Base-by-base conservation (phyloP, 345 rosid genomes). In the Geranium brycei region DNA sequence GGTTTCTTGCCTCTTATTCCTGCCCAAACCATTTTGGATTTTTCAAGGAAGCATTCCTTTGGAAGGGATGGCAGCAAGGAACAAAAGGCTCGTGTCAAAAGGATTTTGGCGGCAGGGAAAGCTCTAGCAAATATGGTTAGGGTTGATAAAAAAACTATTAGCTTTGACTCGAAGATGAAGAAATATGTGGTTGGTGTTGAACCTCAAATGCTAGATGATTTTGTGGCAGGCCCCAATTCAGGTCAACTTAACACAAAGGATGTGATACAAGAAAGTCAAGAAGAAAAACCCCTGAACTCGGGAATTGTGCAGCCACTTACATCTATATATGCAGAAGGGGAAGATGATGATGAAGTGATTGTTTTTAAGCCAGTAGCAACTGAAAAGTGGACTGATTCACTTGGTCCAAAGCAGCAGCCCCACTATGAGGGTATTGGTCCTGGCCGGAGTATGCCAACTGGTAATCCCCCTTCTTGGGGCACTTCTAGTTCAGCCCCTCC, bases 301-400 rank as follows among this genome's bases (percentile, higher is more conserved):
- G 77, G 73, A 60, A 62, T 67, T 47, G 62, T 62, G 55, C 81
- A 64, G 69, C 71, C 71, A 59, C 83, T 68, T 58, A 71, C 75
- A 66, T 81, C 73, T 60, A 63, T 69, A 63, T 73, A 69, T 31
- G 17, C 77, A 70, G 91, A 78, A 60, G 92, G 77, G 70, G 97
- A 88, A 17, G 99, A 82, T 30, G 96, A 89, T 40, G 99, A 88
- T 62, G 99, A 93, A 79, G 96, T 81, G 62, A 93, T 93, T 80
- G 95, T 93, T 72, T 93, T 90, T 76, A 85, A 86, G 82, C 98
- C 93, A 63, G 71, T 74, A 28, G 84, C 76, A 53, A 19, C 82
- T 64, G 95, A 82, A 73, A 93, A 85, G 79, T 80, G 70, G 71
- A 70, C 69, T 59, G 85, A 77, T 68, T 79, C 61, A 30, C 51